Evolutionary conservation across 2,329 filamentous ascomycete genomes (phyloP), one percentile per base, ranked within the genome.

Genomic region (Macrophomina pseudophaseolina): DNA sequence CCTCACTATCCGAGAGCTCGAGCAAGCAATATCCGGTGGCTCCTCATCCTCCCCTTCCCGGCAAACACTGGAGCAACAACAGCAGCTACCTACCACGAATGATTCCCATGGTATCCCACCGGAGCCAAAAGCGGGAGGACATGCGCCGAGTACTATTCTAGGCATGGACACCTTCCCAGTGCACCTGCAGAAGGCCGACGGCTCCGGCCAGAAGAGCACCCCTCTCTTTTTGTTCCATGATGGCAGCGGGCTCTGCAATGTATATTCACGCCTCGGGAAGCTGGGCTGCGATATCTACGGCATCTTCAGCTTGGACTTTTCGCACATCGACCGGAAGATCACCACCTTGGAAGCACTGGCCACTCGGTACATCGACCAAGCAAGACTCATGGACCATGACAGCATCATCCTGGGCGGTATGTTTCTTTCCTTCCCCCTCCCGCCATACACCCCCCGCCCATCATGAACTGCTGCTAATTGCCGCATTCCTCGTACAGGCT

Each of bases 181-280:
- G 18, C 14, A 46, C 3, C 38, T 65, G 0, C 66, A 64, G 32
- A 38, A 38, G 32, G 5, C 18, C 1, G 42, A 18, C 30, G 18
- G 16, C 16, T 35, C 18, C 28, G 23, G 5, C 35, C 6, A 33
- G 9, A 9, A 9, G 12, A 35, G 16, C 1, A 12, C 3, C 16
- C 62, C 71, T 2, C 60, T 76, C 3, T 86, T 85, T 72, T 83
- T 87, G 76, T 76, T 86, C 18, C 85, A 85, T 14, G 85, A 87
- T 66, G 85, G 85, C 51, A 85, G 83, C 63, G 74, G 74, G 12
- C 66, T 73, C 8, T 72, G 68, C 56, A 74, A 64, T 65, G 72
- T 68, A 3, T 73, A 73, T 66, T 58, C 67, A 16, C 69, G 70
- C n/a, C 66, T 73, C 7, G 52, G 54, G 3, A 51, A 64, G 11